Conservation (phyloP, 2,329 filamentous ascomycete genomes). For the Zymoseptoria ardabiliae region DNA sequence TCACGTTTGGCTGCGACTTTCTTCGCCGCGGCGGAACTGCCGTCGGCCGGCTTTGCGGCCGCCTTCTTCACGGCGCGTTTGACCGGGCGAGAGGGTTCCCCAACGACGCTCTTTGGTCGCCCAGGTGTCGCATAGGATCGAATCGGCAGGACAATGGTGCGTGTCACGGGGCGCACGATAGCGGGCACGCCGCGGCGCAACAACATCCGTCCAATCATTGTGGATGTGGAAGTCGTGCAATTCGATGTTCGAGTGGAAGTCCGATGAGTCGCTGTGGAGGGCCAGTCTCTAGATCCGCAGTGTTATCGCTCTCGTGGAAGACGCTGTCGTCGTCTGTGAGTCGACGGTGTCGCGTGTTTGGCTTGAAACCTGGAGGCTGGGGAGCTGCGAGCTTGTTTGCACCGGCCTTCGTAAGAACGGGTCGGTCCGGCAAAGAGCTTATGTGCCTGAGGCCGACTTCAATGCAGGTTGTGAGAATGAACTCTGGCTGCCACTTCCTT, state of each 20-base stretch:
- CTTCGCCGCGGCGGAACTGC: slow-evolving; percentile 18
- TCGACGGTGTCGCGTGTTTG: slow-evolving; percentile 2
- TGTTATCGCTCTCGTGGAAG: neutral
- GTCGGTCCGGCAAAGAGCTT: too few species aligned
- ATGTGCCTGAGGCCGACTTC: too few species aligned
- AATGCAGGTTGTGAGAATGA: too few species aligned
- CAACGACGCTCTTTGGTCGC: slow-evolving; percentile 26
- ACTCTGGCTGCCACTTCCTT: neutral
- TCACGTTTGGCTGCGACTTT: slow-evolving; percentile 15
- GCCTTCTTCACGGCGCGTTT: slow-evolving; percentile 25
- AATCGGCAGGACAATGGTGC: slow-evolving; percentile 9
- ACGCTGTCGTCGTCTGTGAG: neutral
- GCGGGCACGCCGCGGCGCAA: slow-evolving; percentile 18
- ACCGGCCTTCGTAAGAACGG: too few species aligned
- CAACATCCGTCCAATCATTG: slow-evolving; percentile 19
- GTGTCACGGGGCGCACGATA: slow-evolving; percentile 4
- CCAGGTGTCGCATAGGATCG: slow-evolving; percentile 25
- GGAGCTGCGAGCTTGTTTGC: neutral
- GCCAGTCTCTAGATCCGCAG: neutral
- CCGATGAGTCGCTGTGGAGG: neutral
- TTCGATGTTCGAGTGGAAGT: neutral
- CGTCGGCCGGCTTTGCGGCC: slow-evolving; percentile 13
- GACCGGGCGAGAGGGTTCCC: slow-evolving; percentile 25
- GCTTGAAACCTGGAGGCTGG: neutral
- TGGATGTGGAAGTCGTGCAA: neutral